Evolutionary conservation across 306 rosid species (phyloP).

Genomic region (Arachis hypogaea): DNA sequence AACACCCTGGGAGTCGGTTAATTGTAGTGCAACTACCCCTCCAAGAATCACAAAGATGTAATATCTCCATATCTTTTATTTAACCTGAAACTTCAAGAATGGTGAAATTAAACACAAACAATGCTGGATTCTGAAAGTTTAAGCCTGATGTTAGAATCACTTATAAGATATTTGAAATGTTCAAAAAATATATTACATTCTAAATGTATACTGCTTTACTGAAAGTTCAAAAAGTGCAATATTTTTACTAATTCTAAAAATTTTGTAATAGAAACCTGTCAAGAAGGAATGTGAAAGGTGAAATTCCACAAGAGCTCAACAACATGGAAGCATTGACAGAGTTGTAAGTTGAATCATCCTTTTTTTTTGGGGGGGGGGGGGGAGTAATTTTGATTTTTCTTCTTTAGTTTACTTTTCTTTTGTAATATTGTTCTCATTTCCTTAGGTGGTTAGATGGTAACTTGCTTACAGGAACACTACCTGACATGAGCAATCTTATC

Average conservation of each 20-base stretch:
- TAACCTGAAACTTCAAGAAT: slow-evolving; percentile 27
- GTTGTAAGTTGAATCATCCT: slow-evolving; percentile 64
- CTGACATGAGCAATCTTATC: slow-evolving; percentile 85
- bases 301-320: slow-evolving; percentile 71
- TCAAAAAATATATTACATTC: slow-evolving; percentile 21
- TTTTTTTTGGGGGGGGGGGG: slow-evolving; percentile 9
- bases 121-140: slow-evolving; percentile 28
- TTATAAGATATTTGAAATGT: slow-evolving; percentile 19
- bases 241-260: slow-evolving; percentile 24
- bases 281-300: slow-evolving; percentile 64
- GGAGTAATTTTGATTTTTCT: not conserved
- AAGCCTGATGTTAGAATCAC: slow-evolving; percentile 16
- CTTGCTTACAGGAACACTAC: slow-evolving; percentile 72
- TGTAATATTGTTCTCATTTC: slow-evolving; percentile 28
- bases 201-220: slow-evolving; percentile 10
- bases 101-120: slow-evolving; percentile 22
- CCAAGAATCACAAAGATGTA: slow-evolving; percentile 82
- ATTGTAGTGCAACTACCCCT: slow-evolving; percentile 62
- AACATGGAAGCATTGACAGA: slow-evolving; percentile 74
- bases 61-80: slow-evolving; percentile 37
- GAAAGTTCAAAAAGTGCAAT: slow-evolving; percentile 13
- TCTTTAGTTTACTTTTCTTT: slow-evolving; percentile 20
- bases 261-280: slow-evolving; percentile 67
- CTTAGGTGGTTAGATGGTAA: slow-evolving; percentile 87
- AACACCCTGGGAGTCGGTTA: slow-evolving; percentile 85